Evolutionary conservation across 1,284 basidiomycete genomes (phyloP), one percentile per base, ranked within the genome.

Genomic region (Sporisorium reilianum): DNA sequence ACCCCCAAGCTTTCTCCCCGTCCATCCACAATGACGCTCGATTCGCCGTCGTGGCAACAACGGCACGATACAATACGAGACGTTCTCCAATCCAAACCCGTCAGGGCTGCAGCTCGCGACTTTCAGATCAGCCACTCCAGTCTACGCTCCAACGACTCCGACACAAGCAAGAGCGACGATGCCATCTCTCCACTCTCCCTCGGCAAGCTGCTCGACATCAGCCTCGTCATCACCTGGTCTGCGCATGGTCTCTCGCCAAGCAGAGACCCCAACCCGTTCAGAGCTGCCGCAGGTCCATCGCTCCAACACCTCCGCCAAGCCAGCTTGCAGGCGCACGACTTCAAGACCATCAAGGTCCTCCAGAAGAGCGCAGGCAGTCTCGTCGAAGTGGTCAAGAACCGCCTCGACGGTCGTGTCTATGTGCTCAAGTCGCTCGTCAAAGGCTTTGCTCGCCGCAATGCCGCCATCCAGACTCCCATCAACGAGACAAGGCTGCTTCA

Each of bases 361-460:
- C 80, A 82, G 36, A 75, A 77, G 46, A 70, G 80, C 41, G 76
- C 79, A 0, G 75, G 74, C 1, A 80, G 79, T 41, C 65, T 78
- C 9, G 79, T 80, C 50, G 82, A 84, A 34, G 69, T 84, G 45
- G 80, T 83, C 54, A 79, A 81, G 25, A 80, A 73, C 56, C 74
- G 77, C 16, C 58, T 82, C 44, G 74, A 84, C 55, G 76, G 80
- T 20, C 71, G 69, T 23, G 66, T 84, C 40, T 84, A 84, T 54
- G 81, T 84, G 12, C 75, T 84, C 64, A 84, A 84, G 55, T 75
- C 77, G 34, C 77, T 79, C 40, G 68, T 82, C 54, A 84, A 84
- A 51, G 79, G 81, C 46, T 71, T 80, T 12, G 81, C 78, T 22
- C 58, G 76, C 16, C 73, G 80, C 28, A 80, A 82, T 40, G 68